Conservation (phyloP, 1,284 basidiomycete genomes). For the Heliocybe sulcata region DNA sequence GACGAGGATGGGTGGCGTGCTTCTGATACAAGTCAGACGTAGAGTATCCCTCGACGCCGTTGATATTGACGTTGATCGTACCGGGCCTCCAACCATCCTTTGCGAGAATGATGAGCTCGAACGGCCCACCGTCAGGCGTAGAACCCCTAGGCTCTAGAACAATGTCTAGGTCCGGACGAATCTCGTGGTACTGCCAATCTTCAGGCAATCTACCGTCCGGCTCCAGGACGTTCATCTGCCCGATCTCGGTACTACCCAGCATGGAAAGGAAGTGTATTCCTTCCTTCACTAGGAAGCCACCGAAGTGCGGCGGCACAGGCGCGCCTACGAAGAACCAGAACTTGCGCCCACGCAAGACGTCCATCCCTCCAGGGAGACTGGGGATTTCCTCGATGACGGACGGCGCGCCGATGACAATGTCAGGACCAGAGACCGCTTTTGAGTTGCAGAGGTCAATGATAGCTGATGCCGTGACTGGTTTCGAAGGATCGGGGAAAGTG, state of each 20-base stretch:
- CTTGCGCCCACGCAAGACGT: conserved; percentile 2
- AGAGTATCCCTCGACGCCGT: conserved; percentile 7
- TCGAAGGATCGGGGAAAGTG: conserved; percentile 6
- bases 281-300: conserved; percentile 6
- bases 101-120: conserved; percentile 5
- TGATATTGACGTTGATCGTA: conserved; percentile 8
- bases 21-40: conserved; percentile 8
- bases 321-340: conserved; percentile 8
- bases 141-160: conserved; percentile 5
- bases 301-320: conserved; percentile 6
- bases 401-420: conserved; percentile 7
- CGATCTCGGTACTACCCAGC: conserved; percentile 7
- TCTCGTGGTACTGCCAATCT: conserved; percentile 8
- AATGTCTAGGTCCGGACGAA: conserved; percentile 6
- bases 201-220: conserved; percentile 4
- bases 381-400: conserved; percentile 8
- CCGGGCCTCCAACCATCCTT: conserved; percentile 8
- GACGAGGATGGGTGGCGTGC: conserved; percentile 7
- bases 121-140: conserved; percentile 5
- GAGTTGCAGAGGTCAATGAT: conserved; percentile 5
- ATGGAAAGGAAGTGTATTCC: conserved; percentile 7
- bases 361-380: conserved; percentile 2
- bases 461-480: conserved; percentile 6
- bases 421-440: conserved; percentile 1
- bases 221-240: conserved; percentile 8